Conservation (phyloP, 495 filamentous ascomycete genomes). For the Xylaria palmicola region DNA sequence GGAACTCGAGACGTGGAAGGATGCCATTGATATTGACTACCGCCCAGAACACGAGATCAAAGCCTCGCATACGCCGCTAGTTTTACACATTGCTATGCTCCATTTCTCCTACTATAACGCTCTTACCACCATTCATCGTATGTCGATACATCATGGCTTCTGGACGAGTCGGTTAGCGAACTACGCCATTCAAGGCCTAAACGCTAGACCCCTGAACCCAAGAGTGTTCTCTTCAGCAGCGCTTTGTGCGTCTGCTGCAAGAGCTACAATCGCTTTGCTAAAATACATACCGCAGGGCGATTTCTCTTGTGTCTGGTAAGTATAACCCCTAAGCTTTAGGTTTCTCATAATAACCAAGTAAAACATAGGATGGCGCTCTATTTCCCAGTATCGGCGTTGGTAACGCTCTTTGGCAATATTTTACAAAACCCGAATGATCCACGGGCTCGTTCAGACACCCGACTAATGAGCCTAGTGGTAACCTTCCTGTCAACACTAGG, state of each 20-base stretch:
- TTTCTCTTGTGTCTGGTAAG: constrained; percentile 92
- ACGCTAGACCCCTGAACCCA: constrained; percentile 86
- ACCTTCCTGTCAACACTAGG: constrained; percentile 74
- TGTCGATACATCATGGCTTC: constrained; percentile 97
- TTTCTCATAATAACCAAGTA: constrained; percentile 22
- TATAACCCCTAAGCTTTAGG: constrained; percentile 16
- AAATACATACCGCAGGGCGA: constrained; percentile 96
- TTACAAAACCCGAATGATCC: constrained; percentile 92
- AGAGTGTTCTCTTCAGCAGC: constrained; percentile 92
- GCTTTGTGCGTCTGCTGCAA: constrained; percentile 85
- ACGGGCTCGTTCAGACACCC: constrained; percentile 82
- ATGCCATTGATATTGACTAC: constrained; percentile 88
- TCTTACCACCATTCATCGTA: constrained; percentile 94
- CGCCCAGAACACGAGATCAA: constrained; percentile 94
- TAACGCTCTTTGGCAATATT: constrained; percentile 96
- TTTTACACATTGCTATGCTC: constrained; percentile 87
- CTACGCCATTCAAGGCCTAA: constrained; percentile 90
- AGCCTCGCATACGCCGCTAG: constrained; percentile 80
- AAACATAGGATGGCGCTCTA: constrained; percentile 83
- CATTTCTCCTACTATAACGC: constrained; percentile 99
- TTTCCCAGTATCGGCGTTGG: constrained; percentile 92
- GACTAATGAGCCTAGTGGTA: constrained; percentile 88
- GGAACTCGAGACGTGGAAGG: constrained; percentile 95
- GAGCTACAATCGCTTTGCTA: constrained; percentile 89
- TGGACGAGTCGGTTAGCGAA: constrained; percentile 96